Conservation (phyloP, 805 yeast species). For the Hagleromyces aurorensis region DNA sequence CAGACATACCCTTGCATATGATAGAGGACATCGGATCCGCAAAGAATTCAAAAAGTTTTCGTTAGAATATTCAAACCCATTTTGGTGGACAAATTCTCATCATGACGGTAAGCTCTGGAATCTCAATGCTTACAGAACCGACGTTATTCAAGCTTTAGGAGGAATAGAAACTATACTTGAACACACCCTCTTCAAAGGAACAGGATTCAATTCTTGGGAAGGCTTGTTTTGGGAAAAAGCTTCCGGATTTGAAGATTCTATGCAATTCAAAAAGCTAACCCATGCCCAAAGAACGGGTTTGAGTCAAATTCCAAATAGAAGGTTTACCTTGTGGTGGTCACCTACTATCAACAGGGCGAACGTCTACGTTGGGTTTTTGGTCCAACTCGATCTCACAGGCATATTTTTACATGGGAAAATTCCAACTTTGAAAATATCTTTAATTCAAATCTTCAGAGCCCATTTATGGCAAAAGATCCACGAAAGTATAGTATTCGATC, state of each 20-base stretch:
- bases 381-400: conserved; percentile 93
- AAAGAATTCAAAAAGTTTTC: conserved; percentile 70
- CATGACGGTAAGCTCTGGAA: conserved; percentile 98
- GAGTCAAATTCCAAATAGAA: conserved; percentile 93
- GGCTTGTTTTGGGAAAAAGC: conserved; percentile 98
- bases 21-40: conserved; percentile 85
- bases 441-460: conserved; percentile 93
- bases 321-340: conserved; percentile 99
- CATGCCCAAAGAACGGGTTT: conserved; percentile 97
- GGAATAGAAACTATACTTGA: conserved; percentile 95
- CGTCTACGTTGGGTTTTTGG: conserved; percentile 94
- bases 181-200: conserved; percentile 90
- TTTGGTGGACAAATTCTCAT: conserved; percentile 92
- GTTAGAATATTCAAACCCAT: conserved; percentile 69
- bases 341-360: conserved; percentile 98
- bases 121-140: conserved; percentile 83
- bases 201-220: conserved; percentile 98
- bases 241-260: conserved; percentile 92
- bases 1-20: conserved; percentile 88
- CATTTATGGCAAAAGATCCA: conserved; percentile 99
- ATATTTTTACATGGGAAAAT: conserved; percentile 95
- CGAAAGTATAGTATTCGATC: conserved; percentile 87
- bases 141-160: conserved; percentile 94
- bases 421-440: conserved; percentile 90
- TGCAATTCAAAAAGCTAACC: conserved; percentile 89